Evolutionary conservation across 116 monocot genomes (phyloP).

Genomic region (Zostera marina): DNA sequence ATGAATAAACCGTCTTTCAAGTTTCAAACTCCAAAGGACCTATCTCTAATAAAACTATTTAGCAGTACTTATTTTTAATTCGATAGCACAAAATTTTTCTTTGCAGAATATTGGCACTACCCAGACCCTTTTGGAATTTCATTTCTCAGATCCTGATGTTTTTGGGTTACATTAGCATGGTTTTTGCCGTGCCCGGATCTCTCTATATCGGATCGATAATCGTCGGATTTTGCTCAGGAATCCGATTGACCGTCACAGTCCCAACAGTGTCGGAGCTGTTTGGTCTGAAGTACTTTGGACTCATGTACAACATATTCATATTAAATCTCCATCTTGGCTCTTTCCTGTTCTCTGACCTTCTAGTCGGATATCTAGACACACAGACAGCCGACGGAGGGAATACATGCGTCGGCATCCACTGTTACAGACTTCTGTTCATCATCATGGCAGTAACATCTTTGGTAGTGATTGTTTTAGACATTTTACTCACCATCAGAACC

Average conservation of each 20-base stretch:
- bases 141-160: conserved; percentile 82
- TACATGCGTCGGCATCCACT: conserved; percentile 71
- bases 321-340: conserved; percentile 93
- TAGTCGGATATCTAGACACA: too few relatives aligned
- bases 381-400: conserved; percentile 36
- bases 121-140: conserved; percentile 88
- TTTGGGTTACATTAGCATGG: conserved; percentile 63
- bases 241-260: conserved; percentile 73
- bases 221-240: conserved; percentile 78
- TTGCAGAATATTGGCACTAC: conserved; percentile 44
- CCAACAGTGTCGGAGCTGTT: conserved; percentile 86
- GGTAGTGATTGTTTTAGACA: conserved; percentile 60
- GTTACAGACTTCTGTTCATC: conserved; percentile 77
- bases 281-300: conserved; percentile 81
- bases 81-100: too few relatives aligned
- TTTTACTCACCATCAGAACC: conserved; percentile 39
- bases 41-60: too few relatives aligned
- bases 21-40: too few relatives aligned
- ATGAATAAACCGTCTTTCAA: too few relatives aligned
- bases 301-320: conserved; percentile 94
- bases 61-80: too few relatives aligned
- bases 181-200: conserved; percentile 74
- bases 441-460: conserved; percentile 66
- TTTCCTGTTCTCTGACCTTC: conserved; percentile 95
- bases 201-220: conserved; percentile 76